Evolutionary conservation across 1,139 yeast genomes (phyloP).

Genomic region (Meyerozyma sp.): DNA sequence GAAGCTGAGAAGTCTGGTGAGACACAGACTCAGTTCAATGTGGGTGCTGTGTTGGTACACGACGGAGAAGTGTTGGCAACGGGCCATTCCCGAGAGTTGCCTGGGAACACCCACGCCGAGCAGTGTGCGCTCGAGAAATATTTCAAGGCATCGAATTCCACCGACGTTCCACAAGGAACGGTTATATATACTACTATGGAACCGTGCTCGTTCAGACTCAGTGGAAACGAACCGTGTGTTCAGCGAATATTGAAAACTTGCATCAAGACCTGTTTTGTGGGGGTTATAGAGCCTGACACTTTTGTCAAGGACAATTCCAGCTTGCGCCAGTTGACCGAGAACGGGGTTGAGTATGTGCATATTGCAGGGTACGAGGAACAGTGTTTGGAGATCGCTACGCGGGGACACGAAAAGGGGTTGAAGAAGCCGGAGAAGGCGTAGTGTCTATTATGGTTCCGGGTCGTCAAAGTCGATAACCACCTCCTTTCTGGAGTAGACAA

Average conservation of each 20-base stretch:
- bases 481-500: conserved; percentile 51
- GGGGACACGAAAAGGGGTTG: conserved; percentile 53
- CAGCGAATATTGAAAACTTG: conserved; percentile 60
- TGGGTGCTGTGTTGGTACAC: conserved; percentile 81
- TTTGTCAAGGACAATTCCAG: conserved; percentile 81
- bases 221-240: conserved; percentile 88
- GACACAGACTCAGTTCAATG: conserved; percentile 84
- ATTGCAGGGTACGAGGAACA: conserved; percentile 82
- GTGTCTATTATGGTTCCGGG: not conserved
- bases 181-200: conserved; percentile 96
- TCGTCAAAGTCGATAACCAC: conserved; percentile 32
- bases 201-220: conserved; percentile 84
- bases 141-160: conserved; percentile 29
- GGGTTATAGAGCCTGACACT: conserved; percentile 85
- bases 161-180: conserved; percentile 66
- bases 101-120: conserved; percentile 97
- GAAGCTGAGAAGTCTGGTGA: conserved; percentile 81
- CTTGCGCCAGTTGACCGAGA: conserved; percentile 41
- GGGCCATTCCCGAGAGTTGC: conserved; percentile 86
- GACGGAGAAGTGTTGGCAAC: conserved; percentile 63
- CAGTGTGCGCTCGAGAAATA: conserved; percentile 89
- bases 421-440: not conserved
- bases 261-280: conserved; percentile 79
- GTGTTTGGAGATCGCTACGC: conserved; percentile 66
- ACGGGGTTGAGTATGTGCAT: conserved; percentile 68